These are phyloP conservation scores for Funneliformis geosporum DNA, from an alignment of 192 early-diverging fungal species.

Conservation along the genomic window DNA sequence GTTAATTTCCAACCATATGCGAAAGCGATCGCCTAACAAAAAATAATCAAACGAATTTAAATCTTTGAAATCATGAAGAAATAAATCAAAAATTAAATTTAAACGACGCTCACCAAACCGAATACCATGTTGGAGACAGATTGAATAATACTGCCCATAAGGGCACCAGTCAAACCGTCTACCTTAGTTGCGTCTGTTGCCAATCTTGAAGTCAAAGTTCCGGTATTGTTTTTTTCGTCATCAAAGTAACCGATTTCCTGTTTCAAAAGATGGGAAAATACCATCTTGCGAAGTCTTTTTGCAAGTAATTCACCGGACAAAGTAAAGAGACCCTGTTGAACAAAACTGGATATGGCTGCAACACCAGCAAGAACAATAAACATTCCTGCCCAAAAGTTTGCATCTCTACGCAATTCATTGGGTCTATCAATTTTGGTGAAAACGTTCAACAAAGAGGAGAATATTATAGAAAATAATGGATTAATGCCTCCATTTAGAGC, in stretches of 20 bases:
- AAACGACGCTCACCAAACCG: conserved; percentile 28
- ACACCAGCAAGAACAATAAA: conserved; percentile 54
- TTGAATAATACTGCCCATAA: conserved; percentile 52
- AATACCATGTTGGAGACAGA: conserved; percentile 39
- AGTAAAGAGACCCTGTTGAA: conserved; percentile 56
- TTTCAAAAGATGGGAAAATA: conserved; percentile 71
- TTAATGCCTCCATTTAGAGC: conserved; percentile 71
- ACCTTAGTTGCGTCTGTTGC: conserved; percentile 71
- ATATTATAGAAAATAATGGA: conserved; percentile 79
- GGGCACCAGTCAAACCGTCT: conserved; percentile 48
- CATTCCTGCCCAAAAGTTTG: conserved; percentile 56
- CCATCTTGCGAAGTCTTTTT: conserved; percentile 59
- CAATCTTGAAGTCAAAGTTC: conserved; percentile 78
- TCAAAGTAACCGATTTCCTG: conserved; percentile 93
- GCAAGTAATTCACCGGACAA: conserved; percentile 47
- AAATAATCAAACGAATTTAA: neutral
- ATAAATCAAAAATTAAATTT: neutral
- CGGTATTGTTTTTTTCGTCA: conserved; percentile 67
- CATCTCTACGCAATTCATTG: neutral
- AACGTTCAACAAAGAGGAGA: conserved; percentile 21
- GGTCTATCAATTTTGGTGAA: neutral
- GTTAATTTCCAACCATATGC: conserved; percentile 22
- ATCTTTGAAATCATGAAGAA: conserved; percentile 17
- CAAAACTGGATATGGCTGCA: conserved; percentile 54
- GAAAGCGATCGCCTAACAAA: conserved; percentile 21